Percentiles rank a stretch among this genome's conserved stretches.
Evolutionary conservation across 768 basidiomycete genomes (phyloP).

Genomic region (Tylopilus plumbeoviolaceoides): DNA sequence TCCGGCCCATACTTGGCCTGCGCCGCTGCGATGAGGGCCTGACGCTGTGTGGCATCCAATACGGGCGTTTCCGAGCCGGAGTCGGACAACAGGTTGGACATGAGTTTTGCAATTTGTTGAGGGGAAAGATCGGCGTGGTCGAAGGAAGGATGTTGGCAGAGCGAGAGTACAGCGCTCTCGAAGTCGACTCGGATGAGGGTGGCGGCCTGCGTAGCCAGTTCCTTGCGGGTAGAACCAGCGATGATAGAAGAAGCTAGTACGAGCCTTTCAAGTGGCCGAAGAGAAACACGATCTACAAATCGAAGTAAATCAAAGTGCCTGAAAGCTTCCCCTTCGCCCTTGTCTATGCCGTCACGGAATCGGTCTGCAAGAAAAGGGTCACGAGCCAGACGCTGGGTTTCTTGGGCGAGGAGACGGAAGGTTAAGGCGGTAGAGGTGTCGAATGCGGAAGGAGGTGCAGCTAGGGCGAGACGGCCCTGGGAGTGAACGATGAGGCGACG

Average conservation of each 20-base stretch:
- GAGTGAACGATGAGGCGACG: conserved; percentile 91
- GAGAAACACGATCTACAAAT: conserved; percentile 77
- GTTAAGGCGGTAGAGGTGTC: conserved; percentile 77
- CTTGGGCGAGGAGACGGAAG: conserved; percentile 82
- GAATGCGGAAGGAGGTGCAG: conserved; percentile 57
- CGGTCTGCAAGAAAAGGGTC: conserved; percentile 89
- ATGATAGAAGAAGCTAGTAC: conserved; percentile 74
- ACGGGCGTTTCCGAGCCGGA: conserved; percentile 64
- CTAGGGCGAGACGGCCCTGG: conserved; percentile 61
- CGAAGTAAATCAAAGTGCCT: conserved; percentile 78
- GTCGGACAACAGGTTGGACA: conserved; percentile 77
- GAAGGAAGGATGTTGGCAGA: conserved; percentile 78
- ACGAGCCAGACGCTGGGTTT: conserved; percentile 83
- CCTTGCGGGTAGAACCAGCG: conserved; percentile 54
- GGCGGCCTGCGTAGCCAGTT: conserved; percentile 57
- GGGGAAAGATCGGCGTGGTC: conserved; percentile 78
- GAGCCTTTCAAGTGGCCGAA: conserved; percentile 75
- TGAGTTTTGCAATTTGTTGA: conserved; percentile 70
- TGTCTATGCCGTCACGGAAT: conserved; percentile 87
- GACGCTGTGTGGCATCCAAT: conserved; percentile 68
- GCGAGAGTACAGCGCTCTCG: conserved; percentile 68
- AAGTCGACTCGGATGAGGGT: conserved; percentile 73
- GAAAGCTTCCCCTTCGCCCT: conserved; percentile 80
- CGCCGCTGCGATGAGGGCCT: conserved; percentile 68
- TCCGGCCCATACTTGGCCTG: conserved; percentile 81